Conservation (phyloP, 495 filamentous ascomycete genomes). For the Pseudoneurospora amorphoporcata region DNA sequence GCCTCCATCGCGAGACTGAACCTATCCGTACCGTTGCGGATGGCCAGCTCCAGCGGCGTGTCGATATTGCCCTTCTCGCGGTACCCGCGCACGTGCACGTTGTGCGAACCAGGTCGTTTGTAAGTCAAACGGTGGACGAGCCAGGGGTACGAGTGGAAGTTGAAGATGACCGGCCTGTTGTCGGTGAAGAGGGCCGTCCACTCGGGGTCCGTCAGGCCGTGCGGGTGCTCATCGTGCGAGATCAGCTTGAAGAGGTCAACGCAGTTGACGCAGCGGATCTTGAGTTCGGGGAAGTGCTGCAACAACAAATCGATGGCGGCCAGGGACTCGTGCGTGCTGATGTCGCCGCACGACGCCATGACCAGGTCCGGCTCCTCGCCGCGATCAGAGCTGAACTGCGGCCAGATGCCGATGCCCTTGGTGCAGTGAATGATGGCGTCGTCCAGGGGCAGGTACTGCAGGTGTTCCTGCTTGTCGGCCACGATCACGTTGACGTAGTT, state of each 20-base stretch:
- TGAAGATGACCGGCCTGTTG: conserved; percentile 62
- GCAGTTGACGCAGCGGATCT: conserved; percentile 65
- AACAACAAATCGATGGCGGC: conserved; percentile 58
- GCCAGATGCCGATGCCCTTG: conserved; percentile 49
- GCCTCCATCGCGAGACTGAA: conserved; percentile 64
- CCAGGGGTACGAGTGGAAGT: conserved; percentile 73
- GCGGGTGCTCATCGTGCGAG: conserved; percentile 51
- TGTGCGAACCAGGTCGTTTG: conserved; percentile 50
- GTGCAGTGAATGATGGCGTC: conserved; percentile 59
- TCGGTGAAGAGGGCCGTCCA: conserved; percentile 57
- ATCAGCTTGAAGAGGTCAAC: conserved; percentile 69
- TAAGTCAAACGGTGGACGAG: conserved; percentile 62
- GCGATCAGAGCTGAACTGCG: conserved; percentile 42
- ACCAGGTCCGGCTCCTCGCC: conserved; percentile 56
- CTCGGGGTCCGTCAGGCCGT: conserved; percentile 51
- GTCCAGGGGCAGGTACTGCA: conserved; percentile 60
- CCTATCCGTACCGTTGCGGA: conserved; percentile 60
- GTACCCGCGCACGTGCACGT: conserved; percentile 63
- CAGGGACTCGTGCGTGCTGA: conserved; percentile 57
- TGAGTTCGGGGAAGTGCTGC: conserved; percentile 52
- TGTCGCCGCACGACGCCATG: conserved; percentile 62
- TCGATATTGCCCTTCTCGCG: conserved; percentile 73
- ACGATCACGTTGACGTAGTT: conserved; percentile 74
- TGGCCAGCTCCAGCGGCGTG: conserved; percentile 60
- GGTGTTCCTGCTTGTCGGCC: conserved; percentile 65